These are phyloP conservation scores for Talaromyces sp. DNA, from an alignment of 2,329 filamentous ascomycete species.

Conservation along the genomic window DNA sequence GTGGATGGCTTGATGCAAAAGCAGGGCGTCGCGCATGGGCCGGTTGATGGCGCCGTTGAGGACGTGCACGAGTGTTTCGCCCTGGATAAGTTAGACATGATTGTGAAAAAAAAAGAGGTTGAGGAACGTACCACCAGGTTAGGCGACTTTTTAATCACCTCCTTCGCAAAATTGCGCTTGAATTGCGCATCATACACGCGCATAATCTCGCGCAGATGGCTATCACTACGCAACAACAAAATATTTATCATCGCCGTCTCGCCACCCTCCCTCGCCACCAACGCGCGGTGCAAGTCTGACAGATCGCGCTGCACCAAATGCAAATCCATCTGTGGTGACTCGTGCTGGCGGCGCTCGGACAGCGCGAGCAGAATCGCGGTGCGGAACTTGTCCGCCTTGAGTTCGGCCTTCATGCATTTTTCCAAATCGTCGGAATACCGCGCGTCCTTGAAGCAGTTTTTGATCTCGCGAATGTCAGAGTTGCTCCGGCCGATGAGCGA, in stretches of 20 bases:
- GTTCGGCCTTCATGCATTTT: constrained; percentile 84
- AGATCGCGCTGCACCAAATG: constrained; percentile 66
- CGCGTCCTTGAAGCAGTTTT: constrained; percentile 83
- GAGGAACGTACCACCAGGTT: constrained; percentile 74
- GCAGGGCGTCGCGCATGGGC: constrained; percentile 83
- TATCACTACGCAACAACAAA: constrained; percentile 73
- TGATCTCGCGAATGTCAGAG: constrained; percentile 80
- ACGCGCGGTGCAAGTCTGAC: constrained; percentile 63
- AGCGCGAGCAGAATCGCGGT: constrained; percentile 77
- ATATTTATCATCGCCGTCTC: constrained; percentile 85
- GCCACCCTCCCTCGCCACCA: constrained; percentile 68
- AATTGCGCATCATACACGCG: constrained; percentile 69
- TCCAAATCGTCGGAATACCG: constrained; percentile 78
- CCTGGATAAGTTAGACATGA: constrained; percentile 47
- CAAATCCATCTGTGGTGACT: constrained; percentile 62
- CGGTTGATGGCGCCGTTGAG: constrained; percentile 96
- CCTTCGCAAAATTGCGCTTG: constrained; percentile 76
- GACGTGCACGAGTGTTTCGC: constrained; percentile 89
- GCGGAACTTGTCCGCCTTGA: constrained; percentile 95
- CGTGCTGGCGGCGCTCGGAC: constrained; percentile 78
- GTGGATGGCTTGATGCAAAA: constrained; percentile 84
- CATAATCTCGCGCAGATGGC: constrained; percentile 75
- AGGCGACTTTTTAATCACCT: constrained; percentile 79
- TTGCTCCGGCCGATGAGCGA: constrained; percentile 86
- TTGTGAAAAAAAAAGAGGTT: constrained; percentile 1